Percentiles rank a stretch among this genome's conserved stretches.
These are phyloP conservation scores for Naganishia kalamii DNA, from an alignment of 768 basidiomycete species.

Conservation along the genomic window DNA sequence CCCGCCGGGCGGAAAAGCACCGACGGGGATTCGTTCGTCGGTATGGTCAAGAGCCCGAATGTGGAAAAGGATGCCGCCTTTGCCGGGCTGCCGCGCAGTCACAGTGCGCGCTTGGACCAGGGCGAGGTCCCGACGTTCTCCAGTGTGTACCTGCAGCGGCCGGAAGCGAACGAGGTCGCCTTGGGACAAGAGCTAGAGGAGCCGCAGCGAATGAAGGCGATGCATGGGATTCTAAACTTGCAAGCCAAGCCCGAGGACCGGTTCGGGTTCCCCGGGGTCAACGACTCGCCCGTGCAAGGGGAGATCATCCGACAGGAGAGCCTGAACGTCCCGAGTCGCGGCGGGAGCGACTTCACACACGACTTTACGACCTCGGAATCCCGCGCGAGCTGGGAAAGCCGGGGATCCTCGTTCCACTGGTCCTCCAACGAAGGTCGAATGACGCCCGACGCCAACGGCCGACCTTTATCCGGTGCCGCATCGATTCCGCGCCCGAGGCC, in stretches of 20 bases:
- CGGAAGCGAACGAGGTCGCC: conserved; percentile 20
- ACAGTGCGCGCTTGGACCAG: conserved; percentile 21
- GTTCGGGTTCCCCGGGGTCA: conserved; percentile 3
- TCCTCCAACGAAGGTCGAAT: conserved; percentile 32
- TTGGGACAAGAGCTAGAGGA: conserved; percentile 21
- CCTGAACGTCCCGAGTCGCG: conserved; percentile 23
- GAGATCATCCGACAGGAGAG: conserved; percentile 37
- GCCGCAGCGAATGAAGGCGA: conserved; percentile 36
- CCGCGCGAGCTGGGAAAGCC: conserved; percentile 44
- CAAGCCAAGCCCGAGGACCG: conserved; percentile 5
- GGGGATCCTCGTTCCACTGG: conserved; percentile 41
- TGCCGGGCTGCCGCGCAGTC: conserved; percentile 22
- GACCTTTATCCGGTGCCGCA: conserved; percentile 30
- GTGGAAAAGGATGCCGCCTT: conserved; percentile 27
- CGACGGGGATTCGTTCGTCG: conserved; percentile 33
- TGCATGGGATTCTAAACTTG: conserved; percentile 41
- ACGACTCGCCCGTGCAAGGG: conserved; percentile 33
- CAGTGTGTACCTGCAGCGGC: conserved; percentile 27
- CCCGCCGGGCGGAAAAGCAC: conserved; percentile 31
- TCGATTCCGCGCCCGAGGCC: conserved; percentile 40
- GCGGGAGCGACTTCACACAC: conserved; percentile 41
- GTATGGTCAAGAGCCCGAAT: conserved; percentile 33
- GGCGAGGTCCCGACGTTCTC: conserved; percentile 39
- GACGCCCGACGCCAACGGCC: conserved; percentile 28
- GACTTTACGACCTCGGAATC: conserved; percentile 33